Percentiles rank a stretch among this genome's conserved stretches.
These are phyloP conservation scores for Aureobasidium sp. DNA, from an alignment of 2,329 filamentous ascomycete species.

Conservation along the genomic window DNA sequence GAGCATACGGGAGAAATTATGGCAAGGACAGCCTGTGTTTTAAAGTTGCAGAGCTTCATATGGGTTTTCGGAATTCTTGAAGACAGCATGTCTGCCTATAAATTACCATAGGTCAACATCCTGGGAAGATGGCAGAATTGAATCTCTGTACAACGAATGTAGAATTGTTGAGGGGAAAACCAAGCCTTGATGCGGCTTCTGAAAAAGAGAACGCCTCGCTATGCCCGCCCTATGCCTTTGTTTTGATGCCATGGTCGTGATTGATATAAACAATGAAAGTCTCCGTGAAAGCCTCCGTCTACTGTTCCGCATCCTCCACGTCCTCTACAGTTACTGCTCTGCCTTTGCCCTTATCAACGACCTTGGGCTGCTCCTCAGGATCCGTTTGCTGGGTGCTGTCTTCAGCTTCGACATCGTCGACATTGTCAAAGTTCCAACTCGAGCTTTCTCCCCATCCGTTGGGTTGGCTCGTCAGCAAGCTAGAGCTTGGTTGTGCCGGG, in stretches of 20 bases:
- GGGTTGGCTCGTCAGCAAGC: background rate
- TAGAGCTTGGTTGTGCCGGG: background rate
- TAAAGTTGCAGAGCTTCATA: background rate
- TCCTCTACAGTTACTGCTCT: conserved; percentile 38
- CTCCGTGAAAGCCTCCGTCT: background rate
- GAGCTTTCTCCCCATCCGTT: conserved; percentile 13
- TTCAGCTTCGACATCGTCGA: background rate
- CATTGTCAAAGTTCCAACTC: conserved; percentile 20
- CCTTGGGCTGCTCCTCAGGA: conserved; percentile 6
- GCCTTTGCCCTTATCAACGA: conserved; percentile 26
- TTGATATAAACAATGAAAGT: background rate
- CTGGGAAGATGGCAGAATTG: background rate
- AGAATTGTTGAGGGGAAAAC: background rate
- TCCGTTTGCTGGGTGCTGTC: conserved; percentile 2
- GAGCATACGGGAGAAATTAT: background rate
- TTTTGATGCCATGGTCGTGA: conserved; percentile 3
- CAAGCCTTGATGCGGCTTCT: background rate
- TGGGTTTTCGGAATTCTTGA: background rate
- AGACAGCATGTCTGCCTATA: no score
- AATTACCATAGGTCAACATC: no score
- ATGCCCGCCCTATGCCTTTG: conserved; percentile 12
- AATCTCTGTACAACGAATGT: background rate
- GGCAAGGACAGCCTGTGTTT: background rate
- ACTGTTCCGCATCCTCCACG: conserved; percentile 24
- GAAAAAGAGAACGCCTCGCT: conserved; percentile 13